These are phyloP conservation scores for Macrophomina tecta DNA, from an alignment of 2,329 filamentous ascomycete species.

Conservation along the genomic window DNA sequence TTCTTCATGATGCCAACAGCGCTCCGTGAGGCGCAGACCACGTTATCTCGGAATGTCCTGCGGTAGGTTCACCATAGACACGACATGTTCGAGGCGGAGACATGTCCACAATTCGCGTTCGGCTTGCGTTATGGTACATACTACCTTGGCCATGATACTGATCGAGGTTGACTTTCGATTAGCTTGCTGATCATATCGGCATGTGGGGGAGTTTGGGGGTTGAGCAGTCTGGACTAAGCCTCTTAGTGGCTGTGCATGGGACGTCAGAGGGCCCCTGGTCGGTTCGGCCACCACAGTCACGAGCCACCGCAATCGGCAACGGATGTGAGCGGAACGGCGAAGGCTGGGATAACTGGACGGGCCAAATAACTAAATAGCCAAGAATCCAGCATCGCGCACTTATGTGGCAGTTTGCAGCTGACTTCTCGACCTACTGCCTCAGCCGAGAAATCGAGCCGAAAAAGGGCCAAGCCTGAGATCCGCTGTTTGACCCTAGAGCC, in stretches of 20 bases:
- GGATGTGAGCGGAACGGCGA: background rate
- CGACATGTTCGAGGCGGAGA: background rate
- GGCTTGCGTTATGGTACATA: background rate
- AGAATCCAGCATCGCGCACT: background rate
- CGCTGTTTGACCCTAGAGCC: too few species aligned
- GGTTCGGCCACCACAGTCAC: background rate
- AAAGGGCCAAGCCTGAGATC: too few species aligned
- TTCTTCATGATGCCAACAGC: background rate
- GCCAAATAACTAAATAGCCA: background rate
- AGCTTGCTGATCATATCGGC: background rate
- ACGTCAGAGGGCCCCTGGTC: background rate
- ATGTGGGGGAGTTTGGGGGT: slow-evolving; percentile 1
- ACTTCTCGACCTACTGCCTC: background rate
- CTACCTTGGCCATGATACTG: background rate
- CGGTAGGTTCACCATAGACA: background rate
- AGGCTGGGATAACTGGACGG: background rate
- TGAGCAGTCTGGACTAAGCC: background rate
- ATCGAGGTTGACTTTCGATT: background rate
- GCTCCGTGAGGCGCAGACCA: background rate
- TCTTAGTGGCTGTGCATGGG: slow-evolving; percentile 2
- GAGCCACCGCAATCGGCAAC: background rate
- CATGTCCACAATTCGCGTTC: background rate
- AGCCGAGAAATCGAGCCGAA: too few species aligned
- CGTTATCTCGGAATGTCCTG: background rate
- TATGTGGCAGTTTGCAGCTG: background rate